Evolutionary conservation across 768 basidiomycete species (phyloP), one percentile per base, ranked within the genome.

Genomic region (Holtermannia corniformis): DNA sequence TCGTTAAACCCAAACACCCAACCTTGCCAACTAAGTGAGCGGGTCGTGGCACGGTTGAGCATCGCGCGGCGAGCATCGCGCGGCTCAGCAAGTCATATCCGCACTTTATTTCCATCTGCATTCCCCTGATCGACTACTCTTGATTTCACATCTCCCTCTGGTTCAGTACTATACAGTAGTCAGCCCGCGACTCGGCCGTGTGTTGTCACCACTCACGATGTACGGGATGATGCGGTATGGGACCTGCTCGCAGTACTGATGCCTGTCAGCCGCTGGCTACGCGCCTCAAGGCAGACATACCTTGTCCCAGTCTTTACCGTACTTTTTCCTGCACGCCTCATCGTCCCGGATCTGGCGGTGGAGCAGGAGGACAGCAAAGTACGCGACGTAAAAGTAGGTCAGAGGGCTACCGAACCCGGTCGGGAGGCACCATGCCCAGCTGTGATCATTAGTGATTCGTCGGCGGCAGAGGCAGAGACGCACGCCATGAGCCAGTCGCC

Each of bases 321-420:
- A 93, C 88, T 96, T 97, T 64, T 82, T 80, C 67, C 81, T 77
- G 71, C 95, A 99, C 22, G 82, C 81, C 67, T 91, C 90, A 58
- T 96, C 92, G 69, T 99, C 95, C 27, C 95, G 80, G 54, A 74
- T 76, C 72, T 96, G 89, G 52, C 95, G 78, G 73, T 97, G 95
- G 27, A 90, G 76, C 54, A 99, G 83, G 22, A 99, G 80, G 28
- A 95, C 80, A 2, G 80, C 77, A 62, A 99, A 97, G 76, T 92
- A 97, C 57, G 76, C 68, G 32, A 87, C 79, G 68, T 97, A 97
- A 76, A 92, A 99, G 75, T 97, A 99, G 5, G 95, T 91, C 67
- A 97, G 79, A 19, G 93, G 93, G 0, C 89, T 90, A 37, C 80
- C 75, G 72, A 95, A 90, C 10, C 87, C 89, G 0, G 90, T 92